These are phyloP conservation scores for Stagonosporopsis tanaceti DNA, from an alignment of 2,329 filamentous ascomycete species.

Conservation along the genomic window DNA sequence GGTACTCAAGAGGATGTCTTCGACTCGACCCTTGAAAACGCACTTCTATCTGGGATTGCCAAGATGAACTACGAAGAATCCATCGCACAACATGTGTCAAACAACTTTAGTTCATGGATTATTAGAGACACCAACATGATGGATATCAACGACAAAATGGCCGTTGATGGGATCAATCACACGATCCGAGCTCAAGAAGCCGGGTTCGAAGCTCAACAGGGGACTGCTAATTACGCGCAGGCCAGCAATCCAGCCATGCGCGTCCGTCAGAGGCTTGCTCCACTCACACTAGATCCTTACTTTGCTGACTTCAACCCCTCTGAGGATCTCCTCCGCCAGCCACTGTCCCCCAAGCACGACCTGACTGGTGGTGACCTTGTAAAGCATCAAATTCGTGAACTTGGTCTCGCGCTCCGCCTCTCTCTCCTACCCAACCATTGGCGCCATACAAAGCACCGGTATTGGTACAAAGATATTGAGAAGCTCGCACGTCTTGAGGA, in stretches of 20 bases:
- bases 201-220: background rate
- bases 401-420: conserved; percentile 1
- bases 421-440: background rate
- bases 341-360: background rate
- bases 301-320: conserved; percentile 2
- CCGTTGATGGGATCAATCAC: background rate
- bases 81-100: too few species aligned
- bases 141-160: background rate
- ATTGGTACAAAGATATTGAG: background rate
- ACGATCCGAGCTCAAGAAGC: background rate
- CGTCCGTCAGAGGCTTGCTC: background rate
- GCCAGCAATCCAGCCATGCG: background rate
- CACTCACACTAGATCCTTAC: background rate
- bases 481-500: background rate
- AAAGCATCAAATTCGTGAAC: background rate
- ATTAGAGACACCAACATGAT: background rate
- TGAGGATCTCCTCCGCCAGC: conserved; percentile 3
- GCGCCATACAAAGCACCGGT: background rate
- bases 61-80: too few species aligned
- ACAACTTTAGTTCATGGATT: too few species aligned
- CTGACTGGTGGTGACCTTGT: background rate
- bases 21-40: too few species aligned
- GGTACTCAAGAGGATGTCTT: background rate
- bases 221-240: background rate
- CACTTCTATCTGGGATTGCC: too few species aligned